These are phyloP conservation scores for Andrographis paniculata DNA, from an alignment of 305 asterid species.

Conservation along the genomic window DNA sequence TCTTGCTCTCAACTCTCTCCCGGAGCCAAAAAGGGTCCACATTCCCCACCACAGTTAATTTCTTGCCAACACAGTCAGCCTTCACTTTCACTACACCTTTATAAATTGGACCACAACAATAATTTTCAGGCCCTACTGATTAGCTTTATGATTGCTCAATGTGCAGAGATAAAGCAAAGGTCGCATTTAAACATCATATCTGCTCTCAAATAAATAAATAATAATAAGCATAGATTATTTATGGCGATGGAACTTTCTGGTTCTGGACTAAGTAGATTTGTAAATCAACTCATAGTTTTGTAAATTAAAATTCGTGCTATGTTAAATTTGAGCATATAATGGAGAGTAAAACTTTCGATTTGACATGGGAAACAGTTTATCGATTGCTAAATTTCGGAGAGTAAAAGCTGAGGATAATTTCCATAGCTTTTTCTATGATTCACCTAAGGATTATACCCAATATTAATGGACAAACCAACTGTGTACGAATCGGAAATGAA, in stretches of 20 bases:
- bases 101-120: constrained; percentile 14
- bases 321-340: too few species aligned
- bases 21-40: constrained; percentile 50
- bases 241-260: too few species aligned
- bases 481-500: background rate
- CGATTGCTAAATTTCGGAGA: too few species aligned
- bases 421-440: background rate
- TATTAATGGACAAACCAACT: background rate
- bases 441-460: background rate
- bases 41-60: constrained; percentile 46
- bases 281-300: background rate
- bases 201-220: background rate
- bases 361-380: too few species aligned
- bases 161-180: background rate
- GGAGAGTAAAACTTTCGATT: too few species aligned
- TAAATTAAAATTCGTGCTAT: too few species aligned
- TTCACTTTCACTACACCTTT: constrained; percentile 52
- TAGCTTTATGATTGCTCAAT: constrained; percentile 1
- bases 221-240: background rate
- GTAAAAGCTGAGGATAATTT: too few species aligned
- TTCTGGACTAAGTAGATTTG: background rate
- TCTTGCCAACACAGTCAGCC: constrained; percentile 33
- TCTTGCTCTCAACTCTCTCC: constrained; percentile 36
- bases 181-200: background rate
- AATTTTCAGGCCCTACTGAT: constrained; percentile 9